A percentile compares a stretch with the other conserved stretches of the same genome.
These are phyloP conservation scores for Fusarium pseudoanthophilum DNA, from an alignment of 2,329 filamentous ascomycete species.

Conservation along the genomic window DNA sequence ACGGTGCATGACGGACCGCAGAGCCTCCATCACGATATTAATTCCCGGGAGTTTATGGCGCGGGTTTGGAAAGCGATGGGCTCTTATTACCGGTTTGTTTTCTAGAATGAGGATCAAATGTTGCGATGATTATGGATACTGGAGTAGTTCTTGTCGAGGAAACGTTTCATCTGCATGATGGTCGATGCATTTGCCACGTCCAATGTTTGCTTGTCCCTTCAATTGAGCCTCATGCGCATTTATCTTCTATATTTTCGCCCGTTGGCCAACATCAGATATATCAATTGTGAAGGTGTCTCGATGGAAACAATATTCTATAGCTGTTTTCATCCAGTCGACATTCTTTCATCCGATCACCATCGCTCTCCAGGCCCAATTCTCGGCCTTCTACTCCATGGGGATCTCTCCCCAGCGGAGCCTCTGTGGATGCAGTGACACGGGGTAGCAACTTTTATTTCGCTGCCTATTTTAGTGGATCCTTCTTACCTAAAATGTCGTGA, in stretches of 20 bases:
- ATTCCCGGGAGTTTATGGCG: not conserved
- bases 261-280: no score
- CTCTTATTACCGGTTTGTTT: not conserved
- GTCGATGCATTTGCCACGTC: no score
- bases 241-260: accelerated
- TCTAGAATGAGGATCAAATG: not conserved
- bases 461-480: conserved; percentile 15
- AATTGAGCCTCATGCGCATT: not conserved
- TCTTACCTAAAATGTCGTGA: not conserved
- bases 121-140: not conserved
- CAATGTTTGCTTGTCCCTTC: not conserved
- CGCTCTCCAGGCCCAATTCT: not conserved
- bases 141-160: not conserved
- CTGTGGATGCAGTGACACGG: conserved; percentile 1
- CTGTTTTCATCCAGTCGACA: accelerated
- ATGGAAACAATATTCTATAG: no score
- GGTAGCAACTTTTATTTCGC: conserved; percentile 18
- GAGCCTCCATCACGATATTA: conserved; percentile 21
- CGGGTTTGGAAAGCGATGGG: not conserved
- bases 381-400: conserved; percentile 23
- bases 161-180: not conserved
- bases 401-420: not conserved
- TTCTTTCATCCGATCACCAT: not conserved
- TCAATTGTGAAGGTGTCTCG: no score
- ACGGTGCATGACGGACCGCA: conserved; percentile 1